Evolutionary conservation across 441 rosid species (phyloP).

Genomic region (Populus hybrid): DNA sequence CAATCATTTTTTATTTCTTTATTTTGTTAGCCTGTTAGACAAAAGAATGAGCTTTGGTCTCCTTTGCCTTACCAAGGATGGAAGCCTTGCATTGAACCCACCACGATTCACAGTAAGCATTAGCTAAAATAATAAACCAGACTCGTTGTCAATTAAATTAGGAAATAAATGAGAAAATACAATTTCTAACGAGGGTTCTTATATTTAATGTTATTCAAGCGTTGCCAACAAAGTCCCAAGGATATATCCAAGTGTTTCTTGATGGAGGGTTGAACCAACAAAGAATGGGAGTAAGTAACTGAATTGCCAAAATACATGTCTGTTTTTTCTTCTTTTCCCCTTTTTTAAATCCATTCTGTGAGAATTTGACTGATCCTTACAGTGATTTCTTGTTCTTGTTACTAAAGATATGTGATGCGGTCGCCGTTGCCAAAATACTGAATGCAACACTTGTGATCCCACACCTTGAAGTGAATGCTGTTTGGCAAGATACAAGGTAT

Average conservation of each 20-base stretch:
- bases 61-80: slow-evolving; percentile 86
- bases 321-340: not conserved
- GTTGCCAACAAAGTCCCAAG: slow-evolving; percentile 50
- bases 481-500: slow-evolving; percentile 92
- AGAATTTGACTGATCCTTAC: not conserved
- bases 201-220: slow-evolving; percentile 41
- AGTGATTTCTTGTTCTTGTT: not conserved
- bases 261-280: slow-evolving; percentile 99
- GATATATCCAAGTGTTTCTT: slow-evolving; percentile 88
- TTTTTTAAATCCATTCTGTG: not conserved
- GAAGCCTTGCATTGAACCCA: slow-evolving; percentile 58
- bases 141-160: too few relatives aligned
- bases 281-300: slow-evolving; percentile 81
- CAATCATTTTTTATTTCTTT: not conserved
- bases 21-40: slow-evolving; percentile 44
- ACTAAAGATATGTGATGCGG: slow-evolving; percentile 84
- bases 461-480: slow-evolving; percentile 62
- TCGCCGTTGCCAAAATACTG: slow-evolving; percentile 84
- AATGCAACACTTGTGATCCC: slow-evolving; percentile 85
- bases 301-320: not conserved
- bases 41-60: slow-evolving; percentile 70
- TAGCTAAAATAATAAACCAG: not conserved
- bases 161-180: not conserved
- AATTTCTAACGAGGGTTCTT: not conserved
- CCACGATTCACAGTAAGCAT: slow-evolving; percentile 49